These are phyloP conservation scores for Torulaspora gathmanii DNA, from an alignment of 805 yeast genomes.

Conservation along the genomic window DNA sequence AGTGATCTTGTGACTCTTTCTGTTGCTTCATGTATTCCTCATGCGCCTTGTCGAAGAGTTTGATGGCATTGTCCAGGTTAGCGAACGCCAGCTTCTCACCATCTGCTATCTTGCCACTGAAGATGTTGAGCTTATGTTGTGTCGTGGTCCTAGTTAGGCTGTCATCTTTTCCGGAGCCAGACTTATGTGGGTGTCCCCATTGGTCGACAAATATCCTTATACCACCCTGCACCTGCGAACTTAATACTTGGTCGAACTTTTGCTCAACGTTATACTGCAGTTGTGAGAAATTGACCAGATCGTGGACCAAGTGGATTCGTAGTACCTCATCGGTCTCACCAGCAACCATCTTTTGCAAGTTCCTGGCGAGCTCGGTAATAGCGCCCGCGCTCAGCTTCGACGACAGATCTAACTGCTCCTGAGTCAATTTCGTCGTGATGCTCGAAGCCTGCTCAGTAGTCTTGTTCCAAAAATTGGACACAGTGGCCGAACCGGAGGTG, in stretches of 20 bases:
- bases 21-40: constrained; percentile 29
- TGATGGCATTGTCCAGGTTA: constrained; percentile 71
- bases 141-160: background rate
- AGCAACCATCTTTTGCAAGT: constrained; percentile 32
- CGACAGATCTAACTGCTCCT: constrained; percentile 35
- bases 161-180: constrained; percentile 1
- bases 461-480: constrained; percentile 60
- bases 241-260: constrained; percentile 59
- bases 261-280: constrained; percentile 40
- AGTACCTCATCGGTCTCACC: constrained; percentile 50
- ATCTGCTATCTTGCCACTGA: constrained; percentile 70
- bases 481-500: constrained; percentile 60
- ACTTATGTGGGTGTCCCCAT: constrained; percentile 36
- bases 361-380: constrained; percentile 33
- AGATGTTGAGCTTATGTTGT: constrained; percentile 56
- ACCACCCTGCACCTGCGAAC: constrained; percentile 70
- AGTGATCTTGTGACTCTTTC: constrained; percentile 17
- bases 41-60: constrained; percentile 36
- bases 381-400: constrained; percentile 25
- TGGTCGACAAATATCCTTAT: constrained; percentile 58
- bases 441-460: constrained; percentile 47
- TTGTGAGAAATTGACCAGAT: constrained; percentile 50
- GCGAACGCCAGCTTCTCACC: constrained; percentile 88
- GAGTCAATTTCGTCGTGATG: constrained; percentile 37
- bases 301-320: constrained; percentile 62